phyloP scores from a whole-genome alignment of 345 rosid genomes.

The Gossypium ekmanianum region DNA sequence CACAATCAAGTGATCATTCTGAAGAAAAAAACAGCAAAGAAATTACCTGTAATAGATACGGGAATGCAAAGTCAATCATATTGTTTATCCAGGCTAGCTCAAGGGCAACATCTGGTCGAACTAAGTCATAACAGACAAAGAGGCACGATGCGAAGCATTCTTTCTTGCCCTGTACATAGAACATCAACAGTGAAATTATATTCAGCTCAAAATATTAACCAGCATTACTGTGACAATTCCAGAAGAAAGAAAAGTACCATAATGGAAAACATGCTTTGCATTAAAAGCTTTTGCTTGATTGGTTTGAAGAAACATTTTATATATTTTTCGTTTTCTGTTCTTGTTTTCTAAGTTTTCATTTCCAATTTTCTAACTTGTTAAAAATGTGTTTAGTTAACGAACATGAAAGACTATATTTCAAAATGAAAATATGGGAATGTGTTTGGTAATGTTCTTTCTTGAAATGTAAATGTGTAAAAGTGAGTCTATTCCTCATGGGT shows the following conservation, averaged over 20 bases:
- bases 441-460: not conserved
- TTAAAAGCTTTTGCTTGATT: not conserved
- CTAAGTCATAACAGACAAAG: conserved; percentile 84
- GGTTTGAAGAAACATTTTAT: not conserved
- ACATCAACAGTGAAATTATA: conserved; percentile 6
- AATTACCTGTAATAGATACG: conserved; percentile 72
- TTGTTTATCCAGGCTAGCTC: conserved; percentile 93
- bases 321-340: not conserved
- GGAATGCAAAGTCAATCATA: conserved; percentile 87
- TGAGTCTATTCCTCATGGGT: not conserved
- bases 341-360: not conserved
- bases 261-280: not conserved
- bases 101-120: conserved; percentile 78
- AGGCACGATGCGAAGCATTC: conserved; percentile 94
- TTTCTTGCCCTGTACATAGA: conserved; percentile 61
- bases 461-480: not conserved
- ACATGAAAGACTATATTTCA: not conserved
- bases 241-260: not conserved
- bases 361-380: not conserved
- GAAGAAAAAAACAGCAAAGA: not conserved
- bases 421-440: not conserved
- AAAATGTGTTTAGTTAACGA: not conserved
- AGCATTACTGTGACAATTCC: not conserved
- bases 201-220: not conserved
- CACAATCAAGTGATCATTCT: not conserved